Evolutionary conservation across 257 asterid genomes (phyloP), one percentile per base, ranked within the genome.

Genomic region (Solanum pinnatisectum): DNA sequence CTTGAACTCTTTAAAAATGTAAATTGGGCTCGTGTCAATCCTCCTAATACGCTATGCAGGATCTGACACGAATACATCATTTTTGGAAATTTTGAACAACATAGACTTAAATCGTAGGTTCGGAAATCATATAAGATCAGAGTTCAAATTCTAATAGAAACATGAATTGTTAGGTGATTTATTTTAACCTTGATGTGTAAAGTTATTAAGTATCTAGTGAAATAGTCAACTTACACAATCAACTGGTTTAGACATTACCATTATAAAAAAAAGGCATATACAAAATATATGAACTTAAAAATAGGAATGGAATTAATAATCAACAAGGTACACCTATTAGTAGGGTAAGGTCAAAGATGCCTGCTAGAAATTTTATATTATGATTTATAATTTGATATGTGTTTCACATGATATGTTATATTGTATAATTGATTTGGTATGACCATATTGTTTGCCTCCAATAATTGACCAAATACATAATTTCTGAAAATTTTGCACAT

Each of bases 281-380:
- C 10, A 52, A 56, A 27, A 44, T 42, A 16, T 11, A 10, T 27
- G 8, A 46, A 81, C 30, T 49, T 18, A 46, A 27, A 44, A 49
- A 81, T 81, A 18, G 67, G 7, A 79, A 56, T 27, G 85, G 67
- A 79, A 68, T 14, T 68, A 12, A 44, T 30, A 27, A 49, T 49
- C 12, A 46, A 81, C 85, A 81, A 81, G 68, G 20, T 15, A 81
- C 85, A 46, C 16, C 18, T 81, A 15, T n/a, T 3, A 9, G 70
- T 49, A 59, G 42, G 85, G 70, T 81, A 49, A 49, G 42, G 85
- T 81, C 85, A 81, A 81, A 81, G 30, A 49, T 81, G 70, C 85
- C 85, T 27, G 67, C 85, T 42, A 2, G 27, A 81, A 81, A 8
- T 25, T 79, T 42, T 79, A 39, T 40, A 78, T 5, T 23, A 40